Evolutionary conservation across 2,329 filamentous ascomycete genomes (phyloP).

Genomic region (Alternaria rosae): DNA sequence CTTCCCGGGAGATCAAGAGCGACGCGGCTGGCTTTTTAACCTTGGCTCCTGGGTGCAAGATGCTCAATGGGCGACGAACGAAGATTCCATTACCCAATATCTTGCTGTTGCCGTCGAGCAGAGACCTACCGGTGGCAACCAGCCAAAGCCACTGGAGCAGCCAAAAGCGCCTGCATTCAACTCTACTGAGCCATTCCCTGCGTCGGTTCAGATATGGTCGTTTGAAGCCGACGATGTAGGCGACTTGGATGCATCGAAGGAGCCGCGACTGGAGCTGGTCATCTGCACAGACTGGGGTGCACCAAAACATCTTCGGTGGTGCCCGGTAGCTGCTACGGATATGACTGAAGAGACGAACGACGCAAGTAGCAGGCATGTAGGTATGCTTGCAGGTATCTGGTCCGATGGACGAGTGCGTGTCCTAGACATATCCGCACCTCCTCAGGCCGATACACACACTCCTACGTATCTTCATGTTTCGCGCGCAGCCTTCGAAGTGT

Average conservation of each 20-base stretch:
- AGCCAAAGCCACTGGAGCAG: conserved; percentile 42
- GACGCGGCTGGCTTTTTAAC: conserved; percentile 63
- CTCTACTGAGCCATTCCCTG: conserved; percentile 57
- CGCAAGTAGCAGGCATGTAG: conserved; percentile 49
- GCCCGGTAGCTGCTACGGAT: conserved; percentile 53
- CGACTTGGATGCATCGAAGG: conserved; percentile 52
- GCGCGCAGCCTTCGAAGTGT: conserved; percentile 59
- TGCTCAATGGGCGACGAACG: conserved; percentile 54
- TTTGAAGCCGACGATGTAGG: conserved; percentile 54
- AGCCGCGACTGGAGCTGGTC: conserved; percentile 58
- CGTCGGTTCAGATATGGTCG: conserved; percentile 66
- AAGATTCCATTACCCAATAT: conserved; percentile 60
- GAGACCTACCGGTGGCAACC: conserved; percentile 16
- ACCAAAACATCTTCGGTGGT: conserved; percentile 64
- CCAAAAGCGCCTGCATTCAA: conserved; percentile 58
- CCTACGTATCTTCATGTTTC: conserved; percentile 53
- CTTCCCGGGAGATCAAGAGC: conserved; percentile 35
- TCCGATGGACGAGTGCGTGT: conserved; percentile 65
- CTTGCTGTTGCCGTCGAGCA: conserved; percentile 58
- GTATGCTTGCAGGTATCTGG: conserved; percentile 65
- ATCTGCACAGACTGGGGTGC: conserved; percentile 67
- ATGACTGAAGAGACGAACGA: conserved; percentile 35
- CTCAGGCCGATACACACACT: conserved; percentile 1
- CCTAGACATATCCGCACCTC: conserved; percentile 55
- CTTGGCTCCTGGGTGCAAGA: conserved; percentile 62